These are phyloP conservation scores for Tephrocybe sp. DNA, from an alignment of 768 basidiomycete genomes.

Conservation along the genomic window DNA sequence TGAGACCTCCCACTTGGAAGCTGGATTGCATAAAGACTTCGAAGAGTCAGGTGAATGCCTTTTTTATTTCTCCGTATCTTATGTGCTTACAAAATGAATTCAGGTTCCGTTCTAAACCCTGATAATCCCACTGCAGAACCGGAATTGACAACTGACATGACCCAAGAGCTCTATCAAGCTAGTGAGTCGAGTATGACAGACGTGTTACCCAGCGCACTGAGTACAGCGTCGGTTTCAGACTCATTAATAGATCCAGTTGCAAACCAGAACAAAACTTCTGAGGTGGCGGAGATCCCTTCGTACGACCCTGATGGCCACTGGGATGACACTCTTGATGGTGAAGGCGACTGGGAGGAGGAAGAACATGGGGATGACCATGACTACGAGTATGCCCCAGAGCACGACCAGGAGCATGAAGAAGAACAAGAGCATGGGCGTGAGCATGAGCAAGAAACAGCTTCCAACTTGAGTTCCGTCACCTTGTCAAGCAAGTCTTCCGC, in stretches of 20 bases:
- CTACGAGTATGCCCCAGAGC: background rate
- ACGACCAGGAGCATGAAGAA: conserved; percentile 8
- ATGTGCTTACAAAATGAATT: background rate
- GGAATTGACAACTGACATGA: conserved; percentile 1
- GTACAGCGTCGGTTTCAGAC: background rate
- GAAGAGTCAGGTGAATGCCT: conserved; percentile 7
- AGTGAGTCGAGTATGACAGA: background rate
- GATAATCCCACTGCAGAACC: background rate
- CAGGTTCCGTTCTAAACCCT: conserved; percentile 3
- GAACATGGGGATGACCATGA: background rate
- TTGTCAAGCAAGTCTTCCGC: conserved; percentile 55
- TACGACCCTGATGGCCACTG: conserved; percentile 15
- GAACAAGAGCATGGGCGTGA: background rate
- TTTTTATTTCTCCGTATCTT: background rate
- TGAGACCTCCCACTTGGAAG: conserved; percentile 1
- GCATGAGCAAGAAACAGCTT: conserved; percentile 43
- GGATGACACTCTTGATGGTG: conserved; percentile 43
- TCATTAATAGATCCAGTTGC: conserved; percentile 9
- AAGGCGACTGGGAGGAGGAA: conserved; percentile 47
- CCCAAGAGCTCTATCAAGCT: conserved; percentile 4
- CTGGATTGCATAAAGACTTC: background rate
- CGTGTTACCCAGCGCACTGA: background rate
- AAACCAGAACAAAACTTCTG: conserved; percentile 8
- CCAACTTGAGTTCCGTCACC: conserved; percentile 54
- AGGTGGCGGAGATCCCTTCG: conserved; percentile 8